Evolutionary conservation across 2,329 filamentous ascomycete genomes (phyloP).

Genomic region (Scleromitrula shiraiana): DNA sequence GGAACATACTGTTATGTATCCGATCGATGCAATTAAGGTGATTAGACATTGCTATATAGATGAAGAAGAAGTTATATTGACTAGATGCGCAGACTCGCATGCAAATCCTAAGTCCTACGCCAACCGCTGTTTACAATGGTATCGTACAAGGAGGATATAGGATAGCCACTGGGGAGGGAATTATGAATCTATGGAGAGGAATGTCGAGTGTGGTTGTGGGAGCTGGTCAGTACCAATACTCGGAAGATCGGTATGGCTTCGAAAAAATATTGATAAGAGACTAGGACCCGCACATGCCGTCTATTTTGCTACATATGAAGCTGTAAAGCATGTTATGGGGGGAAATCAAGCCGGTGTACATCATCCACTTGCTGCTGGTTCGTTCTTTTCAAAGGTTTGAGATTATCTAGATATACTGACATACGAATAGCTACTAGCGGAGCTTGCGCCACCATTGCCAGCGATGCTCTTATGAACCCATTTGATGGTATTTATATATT

Average conservation of each 20-base stretch:
- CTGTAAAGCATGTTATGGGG: constrained; percentile 91
- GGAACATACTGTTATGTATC: constrained; percentile 99
- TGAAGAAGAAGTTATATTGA: constrained; percentile 13
- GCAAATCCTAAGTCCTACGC: constrained; percentile 85
- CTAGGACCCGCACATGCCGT: constrained; percentile 92
- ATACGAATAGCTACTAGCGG: constrained; percentile 70
- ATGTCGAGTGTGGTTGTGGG: constrained; percentile 94
- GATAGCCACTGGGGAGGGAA: constrained; percentile 83
- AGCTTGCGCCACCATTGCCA: constrained; percentile 90
- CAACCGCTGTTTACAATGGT: constrained; percentile 76
- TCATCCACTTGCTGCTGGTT: constrained; percentile 88
- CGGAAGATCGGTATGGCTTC: not conserved
- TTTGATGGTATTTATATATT: constrained; percentile 68
- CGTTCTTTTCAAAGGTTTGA: constrained; percentile 25
- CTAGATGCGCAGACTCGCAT: constrained; percentile 73
- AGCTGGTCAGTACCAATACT: constrained; percentile 57
- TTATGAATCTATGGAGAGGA: constrained; percentile 89
- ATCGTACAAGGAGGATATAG: constrained; percentile 88
- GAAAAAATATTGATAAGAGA: constrained; percentile 22
- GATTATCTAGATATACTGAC: constrained; percentile 29
- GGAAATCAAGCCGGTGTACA: constrained; percentile 83
- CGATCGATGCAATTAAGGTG: constrained; percentile 96
- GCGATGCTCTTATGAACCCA: constrained; percentile 97
- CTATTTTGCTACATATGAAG: constrained; percentile 97
- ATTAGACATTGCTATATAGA: constrained; percentile 9